Evolutionary conservation across 768 basidiomycete genomes (phyloP).

Genomic region (Cubamyces sp.): DNA sequence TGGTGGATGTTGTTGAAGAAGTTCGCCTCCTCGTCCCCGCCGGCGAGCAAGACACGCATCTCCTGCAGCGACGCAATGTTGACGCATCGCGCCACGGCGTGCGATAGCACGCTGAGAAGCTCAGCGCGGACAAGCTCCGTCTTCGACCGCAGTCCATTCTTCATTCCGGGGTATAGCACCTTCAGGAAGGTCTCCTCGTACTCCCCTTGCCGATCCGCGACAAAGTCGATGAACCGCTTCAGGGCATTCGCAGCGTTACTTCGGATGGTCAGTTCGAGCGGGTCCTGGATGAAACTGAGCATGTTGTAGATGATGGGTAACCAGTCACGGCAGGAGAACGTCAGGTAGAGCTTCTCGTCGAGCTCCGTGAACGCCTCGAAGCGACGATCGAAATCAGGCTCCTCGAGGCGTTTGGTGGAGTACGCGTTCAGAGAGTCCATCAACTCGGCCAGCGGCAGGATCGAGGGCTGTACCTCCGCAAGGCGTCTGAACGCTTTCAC

Average conservation of each 20-base stretch:
- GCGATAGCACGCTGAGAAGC: slow-evolving; percentile 74
- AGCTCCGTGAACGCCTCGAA: slow-evolving; percentile 73
- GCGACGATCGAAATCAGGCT: slow-evolving; percentile 91
- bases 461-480: slow-evolving; percentile 47
- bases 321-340: slow-evolving; percentile 64
- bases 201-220: slow-evolving; percentile 45
- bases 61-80: slow-evolving; percentile 68
- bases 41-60: slow-evolving; percentile 79
- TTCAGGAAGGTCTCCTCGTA: slow-evolving; percentile 61
- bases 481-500: slow-evolving; percentile 65
- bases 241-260: slow-evolving; percentile 78
- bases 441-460: slow-evolving; percentile 55
- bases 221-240: slow-evolving; percentile 74
- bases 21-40: slow-evolving; percentile 91
- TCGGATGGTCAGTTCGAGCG: slow-evolving; percentile 84
- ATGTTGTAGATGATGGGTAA: slow-evolving; percentile 81
- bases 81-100: slow-evolving; percentile 69
- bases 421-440: slow-evolving; percentile 82
- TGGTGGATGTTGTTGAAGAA: slow-evolving; percentile 98
- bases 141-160: slow-evolving; percentile 78
- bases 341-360: slow-evolving; percentile 64
- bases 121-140: slow-evolving; percentile 88
- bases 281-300: slow-evolving; percentile 86
- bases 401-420: slow-evolving; percentile 79
- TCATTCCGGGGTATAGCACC: slow-evolving; percentile 75